These are phyloP conservation scores for Nemania sp. DNA, from an alignment of 2,329 filamentous ascomycete species.

Conservation along the genomic window DNA sequence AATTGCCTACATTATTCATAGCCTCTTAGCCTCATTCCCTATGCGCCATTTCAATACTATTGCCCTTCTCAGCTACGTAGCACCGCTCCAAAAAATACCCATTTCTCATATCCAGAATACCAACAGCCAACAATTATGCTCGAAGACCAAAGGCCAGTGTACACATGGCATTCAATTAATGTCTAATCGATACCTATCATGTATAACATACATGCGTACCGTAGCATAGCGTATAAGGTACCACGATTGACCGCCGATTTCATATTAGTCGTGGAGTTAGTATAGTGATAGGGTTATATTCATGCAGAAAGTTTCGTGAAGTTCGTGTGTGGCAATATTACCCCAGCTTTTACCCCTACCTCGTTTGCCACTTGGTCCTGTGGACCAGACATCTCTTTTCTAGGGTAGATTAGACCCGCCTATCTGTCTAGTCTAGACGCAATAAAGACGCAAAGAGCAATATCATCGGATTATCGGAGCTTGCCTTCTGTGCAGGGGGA, in stretches of 20 bases:
- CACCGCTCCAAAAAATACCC: slow-evolving; percentile 18
- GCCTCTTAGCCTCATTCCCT: not conserved
- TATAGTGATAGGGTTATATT: not conserved
- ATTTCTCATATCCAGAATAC: slow-evolving; percentile 15
- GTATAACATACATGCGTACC: not conserved
- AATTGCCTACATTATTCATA: not conserved
- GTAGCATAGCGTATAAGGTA: not conserved
- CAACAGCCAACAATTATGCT: slow-evolving; percentile 9
- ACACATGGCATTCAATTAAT: slow-evolving; percentile 8
- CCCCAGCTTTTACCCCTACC: not conserved
- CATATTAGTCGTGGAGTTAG: not conserved
- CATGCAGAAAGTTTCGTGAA: not conserved
- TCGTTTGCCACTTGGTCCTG: not conserved
- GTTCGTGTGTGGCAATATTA: not conserved
- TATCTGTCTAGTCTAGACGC: not conserved
- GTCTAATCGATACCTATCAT: not conserved
- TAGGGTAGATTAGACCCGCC: not conserved
- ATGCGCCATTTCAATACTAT: slow-evolving; percentile 3
- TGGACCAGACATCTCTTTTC: not conserved
- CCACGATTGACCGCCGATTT: not conserved
- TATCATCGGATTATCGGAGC: not conserved
- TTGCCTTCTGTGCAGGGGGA: not conserved
- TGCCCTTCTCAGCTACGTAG: slow-evolving; percentile 32
- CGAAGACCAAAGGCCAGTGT: not conserved
- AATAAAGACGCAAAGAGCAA: not conserved